Evolutionary conservation across 192 early-diverging fungal genomes (phyloP).

Genomic region (Chytriomyces hyalinus): DNA sequence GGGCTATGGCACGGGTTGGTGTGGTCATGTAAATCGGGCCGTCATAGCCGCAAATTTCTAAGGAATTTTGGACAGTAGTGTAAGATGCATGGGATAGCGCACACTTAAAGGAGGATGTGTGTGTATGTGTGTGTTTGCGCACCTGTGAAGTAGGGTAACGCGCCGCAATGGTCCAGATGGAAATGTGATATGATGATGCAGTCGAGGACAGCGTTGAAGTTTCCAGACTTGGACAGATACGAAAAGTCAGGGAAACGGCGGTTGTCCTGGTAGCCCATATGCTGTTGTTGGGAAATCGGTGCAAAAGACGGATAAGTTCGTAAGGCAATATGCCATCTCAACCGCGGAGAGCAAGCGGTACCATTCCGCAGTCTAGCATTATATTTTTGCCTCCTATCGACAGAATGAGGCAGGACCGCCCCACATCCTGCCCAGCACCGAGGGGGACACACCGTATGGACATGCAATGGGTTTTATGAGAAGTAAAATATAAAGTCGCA

Average conservation of each 20-base stretch:
- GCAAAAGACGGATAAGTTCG: neutral
- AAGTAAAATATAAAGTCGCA: neutral
- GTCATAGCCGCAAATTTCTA: slow-evolving; percentile 88
- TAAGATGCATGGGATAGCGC: too few relatives aligned
- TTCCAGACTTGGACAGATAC: slow-evolving; percentile 80
- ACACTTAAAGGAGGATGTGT: too few relatives aligned
- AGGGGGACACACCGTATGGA: slow-evolving; percentile 70
- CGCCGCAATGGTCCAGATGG: slow-evolving; percentile 98
- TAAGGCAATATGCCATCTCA: slow-evolving; percentile 1
- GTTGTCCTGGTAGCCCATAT: slow-evolving; percentile 90
- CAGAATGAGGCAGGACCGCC: slow-evolving; percentile 89
- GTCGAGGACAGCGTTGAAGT: slow-evolving; percentile 84
- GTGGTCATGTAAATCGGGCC: slow-evolving; percentile 98
- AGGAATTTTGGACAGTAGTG: too few relatives aligned
- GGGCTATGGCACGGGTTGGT: slow-evolving; percentile 90
- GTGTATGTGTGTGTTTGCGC: neutral
- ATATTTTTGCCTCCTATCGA: slow-evolving; percentile 95
- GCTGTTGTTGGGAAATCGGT: slow-evolving; percentile 3
- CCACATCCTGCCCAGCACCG: slow-evolving; percentile 90
- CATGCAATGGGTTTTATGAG: neutral
- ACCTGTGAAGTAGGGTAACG: slow-evolving; percentile 87
- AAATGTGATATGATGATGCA: slow-evolving; percentile 96
- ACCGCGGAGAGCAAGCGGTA: neutral
- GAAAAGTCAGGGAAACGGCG: slow-evolving; percentile 94
- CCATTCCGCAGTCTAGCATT: slow-evolving; percentile 70